These are phyloP conservation scores for Amanita rimosa DNA, from an alignment of 768 basidiomycete species.

Conservation along the genomic window DNA sequence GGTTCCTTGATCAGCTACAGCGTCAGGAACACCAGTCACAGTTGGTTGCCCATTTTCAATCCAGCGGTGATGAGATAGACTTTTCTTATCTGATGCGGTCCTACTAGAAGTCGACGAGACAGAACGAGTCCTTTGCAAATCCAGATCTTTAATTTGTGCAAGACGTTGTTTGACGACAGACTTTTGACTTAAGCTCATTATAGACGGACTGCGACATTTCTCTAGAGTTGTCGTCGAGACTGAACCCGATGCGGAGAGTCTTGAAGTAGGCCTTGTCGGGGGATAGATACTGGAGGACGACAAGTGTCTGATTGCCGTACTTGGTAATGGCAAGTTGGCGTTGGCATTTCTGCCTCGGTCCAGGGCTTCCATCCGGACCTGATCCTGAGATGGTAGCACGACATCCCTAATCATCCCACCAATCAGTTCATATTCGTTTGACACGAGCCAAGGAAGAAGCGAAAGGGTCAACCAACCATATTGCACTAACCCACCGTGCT, in stretches of 20 bases:
- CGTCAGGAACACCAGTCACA: too few species aligned
- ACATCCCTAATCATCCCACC: constrained; percentile 42
- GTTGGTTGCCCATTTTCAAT: not conserved
- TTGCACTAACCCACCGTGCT: constrained; percentile 63
- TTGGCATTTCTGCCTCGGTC: not conserved
- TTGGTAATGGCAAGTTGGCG: not conserved
- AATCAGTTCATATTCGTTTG: not conserved
- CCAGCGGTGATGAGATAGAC: not conserved
- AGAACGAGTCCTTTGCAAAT: constrained; percentile 14
- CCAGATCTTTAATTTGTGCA: constrained; percentile 40
- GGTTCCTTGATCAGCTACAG: not conserved
- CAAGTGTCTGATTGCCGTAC: not conserved
- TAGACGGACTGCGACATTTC: constrained; percentile 37
- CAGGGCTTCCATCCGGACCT: constrained; percentile 6
- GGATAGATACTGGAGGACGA: constrained; percentile 15
- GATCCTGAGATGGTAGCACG: constrained; percentile 28
- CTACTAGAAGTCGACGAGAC: constrained; percentile 4
- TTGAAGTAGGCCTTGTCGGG: constrained; percentile 13
- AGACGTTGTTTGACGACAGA: constrained; percentile 61
- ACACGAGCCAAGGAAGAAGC: not conserved
- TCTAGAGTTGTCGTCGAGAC: not conserved
- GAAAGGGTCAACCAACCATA: constrained; percentile 52
- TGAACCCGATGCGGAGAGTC: constrained; percentile 9
- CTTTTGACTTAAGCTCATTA: constrained; percentile 45
- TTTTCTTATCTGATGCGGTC: not conserved